Base-by-base conservation (phyloP, 1,284 basidiomycete genomes). In the Cystobasidium slooffiae region DNA sequence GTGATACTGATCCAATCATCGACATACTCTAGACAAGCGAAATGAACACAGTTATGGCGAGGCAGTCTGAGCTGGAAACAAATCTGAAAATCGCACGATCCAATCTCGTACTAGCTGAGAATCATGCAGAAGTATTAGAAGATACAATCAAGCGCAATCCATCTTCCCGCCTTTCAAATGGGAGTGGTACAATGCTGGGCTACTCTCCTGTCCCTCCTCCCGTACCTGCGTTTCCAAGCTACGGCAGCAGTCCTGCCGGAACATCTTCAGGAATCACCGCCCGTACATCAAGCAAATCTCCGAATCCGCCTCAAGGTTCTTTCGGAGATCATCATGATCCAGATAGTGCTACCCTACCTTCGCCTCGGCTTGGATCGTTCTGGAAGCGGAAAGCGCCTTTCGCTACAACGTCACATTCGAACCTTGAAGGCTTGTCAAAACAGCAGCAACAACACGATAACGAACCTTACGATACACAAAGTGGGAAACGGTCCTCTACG, bases 41-140 rank as follows among this genome's bases (percentile, higher is more conserved):
- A 64, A 69, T 79, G 20, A 59, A 76, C 5, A 75, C 46, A 3
- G 41, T 68, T 3, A 47, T 55, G 10, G 39, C 74, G 16, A 31
- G 76, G 6, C 76, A 80, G 62, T 77, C 78, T 52, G 79, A 80
- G 44, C 74, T 80, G 14, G 78, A 78, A 12, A 75, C 78, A 0
- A 72, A 78, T 41, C 77, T 79, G 58, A 80, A 80, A 72, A 80
- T 80, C 53, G 80, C 80, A 20, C 78, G 79, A 44, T 78, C 76
- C 4, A 80, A 80, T 59, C 73, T 80, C 9, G 75, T 78, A 6
- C 75, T 80, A 31, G 79, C 78, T 7, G 78, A 78, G 37, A 74
- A 77, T n/a, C 78, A 80, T 51, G 75, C 79, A 20, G 79, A 80
- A 53, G 76, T 74, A 56, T 77, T 80, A 24, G 78, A 80, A 67